Base-by-base conservation (phyloP, 2,329 filamentous ascomycete species). In the Xylaria sp. region DNA sequence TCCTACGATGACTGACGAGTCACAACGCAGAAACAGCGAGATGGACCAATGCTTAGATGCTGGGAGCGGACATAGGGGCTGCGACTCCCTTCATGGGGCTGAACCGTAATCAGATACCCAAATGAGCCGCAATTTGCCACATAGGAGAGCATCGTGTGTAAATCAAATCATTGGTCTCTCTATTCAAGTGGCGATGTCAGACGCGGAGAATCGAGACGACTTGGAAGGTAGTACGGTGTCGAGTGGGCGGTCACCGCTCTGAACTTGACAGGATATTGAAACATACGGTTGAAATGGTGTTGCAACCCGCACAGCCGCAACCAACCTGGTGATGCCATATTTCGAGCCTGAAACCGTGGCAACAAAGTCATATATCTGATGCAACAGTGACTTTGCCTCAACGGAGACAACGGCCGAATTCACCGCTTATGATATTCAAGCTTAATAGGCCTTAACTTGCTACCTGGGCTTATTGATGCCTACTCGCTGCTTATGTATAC, bases 111-210 rank as follows among this genome's bases (percentile, higher is more conserved):
- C 54, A 31, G 20, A 65, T 7, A 49, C 22, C 33, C 2, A 57
- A 44, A 63, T 62, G 22, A 51, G 25, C 36, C 13, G 33, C 27
- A 36, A 50, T 50, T 44, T 63, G 39, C 54, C 29, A 53, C 50
- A 20, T 15, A 31, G 39, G 29, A 53, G 38, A 42, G 25, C 39
- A 49, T n/a, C 13, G n/a, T n/a, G 36, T 33, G 25, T 47, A 13
- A 47, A 15, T 17, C 10, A 25, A 50, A 33, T 31, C 31, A 59
- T 54, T 59, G 27, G 33, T 20, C n/a, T 36, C 53, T 6, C 20
- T 25, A 33, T 60, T 13, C 1, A 31, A 60, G 65, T 63, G 61
- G 65, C 65, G 25, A 67, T 60, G 55, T 67, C 58, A 63, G 60
- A 60, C 50, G 44, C 50, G 61, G 54, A 60, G 60, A 33, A 25